phyloP scores from a whole-genome alignment of 306 rosid genomes.

The Sophora flavescens region DNA sequence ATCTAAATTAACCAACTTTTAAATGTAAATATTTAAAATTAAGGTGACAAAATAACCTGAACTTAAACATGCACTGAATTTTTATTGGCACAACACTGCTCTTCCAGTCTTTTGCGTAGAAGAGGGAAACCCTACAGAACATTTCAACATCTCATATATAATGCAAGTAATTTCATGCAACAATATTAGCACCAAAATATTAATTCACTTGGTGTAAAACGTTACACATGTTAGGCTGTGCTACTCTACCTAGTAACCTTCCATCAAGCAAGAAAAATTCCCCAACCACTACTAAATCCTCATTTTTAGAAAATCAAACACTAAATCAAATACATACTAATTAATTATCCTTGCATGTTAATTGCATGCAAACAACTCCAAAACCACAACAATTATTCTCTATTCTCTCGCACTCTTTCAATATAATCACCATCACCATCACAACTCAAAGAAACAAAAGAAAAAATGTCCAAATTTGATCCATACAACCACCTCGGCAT shows the following conservation, averaged over 20 bases:
- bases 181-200: not conserved
- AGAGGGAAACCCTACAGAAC: not conserved
- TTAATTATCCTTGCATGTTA: not conserved
- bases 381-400: not conserved
- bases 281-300: not conserved
- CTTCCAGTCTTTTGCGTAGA: not conserved
- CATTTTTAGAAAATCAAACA: conserved; percentile 21
- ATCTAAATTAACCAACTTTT: too few relatives aligned
- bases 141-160: not conserved
- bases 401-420: not conserved
- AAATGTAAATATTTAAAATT: too few relatives aligned
- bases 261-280: conserved; percentile 20
- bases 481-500: conserved; percentile 54
- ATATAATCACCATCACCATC: too few relatives aligned
- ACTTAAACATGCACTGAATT: not conserved
- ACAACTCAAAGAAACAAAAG: not conserved
- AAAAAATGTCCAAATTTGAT: conserved; percentile 62
- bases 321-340: not conserved
- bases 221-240: conserved; percentile 43
- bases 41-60: too few relatives aligned
- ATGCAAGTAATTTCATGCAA: not conserved
- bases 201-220: conserved; percentile 32
- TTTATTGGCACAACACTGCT: not conserved
- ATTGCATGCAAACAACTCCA: not conserved
- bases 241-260: conserved; percentile 16